Conservation (phyloP, 2,329 filamentous ascomycete genomes). For the Ceratocystis alfenasii region DNA sequence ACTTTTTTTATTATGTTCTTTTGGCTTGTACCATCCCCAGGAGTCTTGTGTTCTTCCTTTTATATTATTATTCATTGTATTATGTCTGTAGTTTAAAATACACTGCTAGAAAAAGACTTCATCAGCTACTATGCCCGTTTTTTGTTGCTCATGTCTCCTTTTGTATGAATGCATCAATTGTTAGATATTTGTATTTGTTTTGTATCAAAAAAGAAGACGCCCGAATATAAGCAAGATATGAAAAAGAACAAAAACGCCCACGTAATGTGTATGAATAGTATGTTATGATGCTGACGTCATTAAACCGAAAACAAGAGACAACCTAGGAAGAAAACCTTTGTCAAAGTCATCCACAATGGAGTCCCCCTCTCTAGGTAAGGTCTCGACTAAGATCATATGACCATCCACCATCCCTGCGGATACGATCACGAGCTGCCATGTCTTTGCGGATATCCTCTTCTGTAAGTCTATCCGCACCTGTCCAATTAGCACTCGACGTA, state of each 20-base stretch:
- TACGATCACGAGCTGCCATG: conserved; percentile 62
- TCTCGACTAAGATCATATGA: conserved; percentile 50
- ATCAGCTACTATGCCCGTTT: too few species aligned
- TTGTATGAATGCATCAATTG: background rate
- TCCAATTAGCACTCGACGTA: conserved; percentile 93
- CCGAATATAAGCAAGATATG: background rate
- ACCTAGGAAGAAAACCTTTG: background rate
- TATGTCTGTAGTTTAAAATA: background rate
- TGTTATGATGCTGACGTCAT: background rate
- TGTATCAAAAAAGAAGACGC: background rate
- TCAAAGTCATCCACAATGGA: background rate
- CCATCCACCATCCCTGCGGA: conserved; percentile 79
- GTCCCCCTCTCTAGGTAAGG: conserved; percentile 30
- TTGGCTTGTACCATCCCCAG: background rate
- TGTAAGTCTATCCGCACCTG: conserved; percentile 65
- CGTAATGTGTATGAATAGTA: background rate
- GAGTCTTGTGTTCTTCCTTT: background rate
- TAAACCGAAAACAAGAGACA: background rate
- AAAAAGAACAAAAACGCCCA: background rate
- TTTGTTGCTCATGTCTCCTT: background rate
- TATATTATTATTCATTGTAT: conserved; percentile 2
- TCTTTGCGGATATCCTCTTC: conserved; percentile 78
- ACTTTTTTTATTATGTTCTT: background rate
- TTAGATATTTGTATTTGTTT: background rate
- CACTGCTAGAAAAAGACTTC: too few species aligned